phyloP scores from a whole-genome alignment of 2,329 filamentous ascomycete genomes.

The Pezicula radicicola region DNA sequence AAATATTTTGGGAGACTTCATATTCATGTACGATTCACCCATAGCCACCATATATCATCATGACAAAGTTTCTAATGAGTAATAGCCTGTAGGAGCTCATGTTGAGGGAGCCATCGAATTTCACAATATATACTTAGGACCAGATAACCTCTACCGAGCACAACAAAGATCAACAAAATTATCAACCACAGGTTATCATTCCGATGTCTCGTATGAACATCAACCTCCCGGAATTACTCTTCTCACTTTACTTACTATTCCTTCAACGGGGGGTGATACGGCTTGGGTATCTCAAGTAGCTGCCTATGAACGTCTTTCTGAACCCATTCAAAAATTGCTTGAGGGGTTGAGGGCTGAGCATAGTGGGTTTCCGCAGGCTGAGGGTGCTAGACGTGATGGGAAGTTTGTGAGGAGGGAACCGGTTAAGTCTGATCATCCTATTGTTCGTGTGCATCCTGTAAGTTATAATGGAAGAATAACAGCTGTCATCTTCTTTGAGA shows the following conservation, averaged over 20 bases:
- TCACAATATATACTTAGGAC: constrained; percentile 44
- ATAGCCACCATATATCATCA: constrained; percentile 46
- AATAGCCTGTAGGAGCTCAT: constrained; percentile 38
- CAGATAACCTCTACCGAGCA: constrained; percentile 39
- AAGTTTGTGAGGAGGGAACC: constrained; percentile 72
- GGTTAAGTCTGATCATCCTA: constrained; percentile 67
- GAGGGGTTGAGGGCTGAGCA: constrained; percentile 78
- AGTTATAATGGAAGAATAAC: constrained; percentile 29
- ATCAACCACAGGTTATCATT: constrained; percentile 82
- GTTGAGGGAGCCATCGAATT: constrained; percentile 40
- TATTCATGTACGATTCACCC: constrained; percentile 49
- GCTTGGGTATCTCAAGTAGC: constrained; percentile 73
- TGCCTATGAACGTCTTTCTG: constrained; percentile 75
- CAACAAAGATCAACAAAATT: constrained; percentile 29
- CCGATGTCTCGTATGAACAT: constrained; percentile 79
- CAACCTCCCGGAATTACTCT: constrained; percentile 88
- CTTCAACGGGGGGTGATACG: constrained; percentile 76
- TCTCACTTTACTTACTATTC: constrained; percentile 76
- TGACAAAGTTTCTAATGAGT: constrained; percentile 50
- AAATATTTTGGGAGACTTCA: constrained; percentile 77
- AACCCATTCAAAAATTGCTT: constrained; percentile 71
- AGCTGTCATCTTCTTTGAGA: too few species aligned
- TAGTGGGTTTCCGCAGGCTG: constrained; percentile 74
- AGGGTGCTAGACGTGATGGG: constrained; percentile 59
- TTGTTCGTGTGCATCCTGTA: constrained; percentile 72